phyloP scores from a whole-genome alignment of 768 basidiomycete genomes.

The Pisolithus orientalis region DNA sequence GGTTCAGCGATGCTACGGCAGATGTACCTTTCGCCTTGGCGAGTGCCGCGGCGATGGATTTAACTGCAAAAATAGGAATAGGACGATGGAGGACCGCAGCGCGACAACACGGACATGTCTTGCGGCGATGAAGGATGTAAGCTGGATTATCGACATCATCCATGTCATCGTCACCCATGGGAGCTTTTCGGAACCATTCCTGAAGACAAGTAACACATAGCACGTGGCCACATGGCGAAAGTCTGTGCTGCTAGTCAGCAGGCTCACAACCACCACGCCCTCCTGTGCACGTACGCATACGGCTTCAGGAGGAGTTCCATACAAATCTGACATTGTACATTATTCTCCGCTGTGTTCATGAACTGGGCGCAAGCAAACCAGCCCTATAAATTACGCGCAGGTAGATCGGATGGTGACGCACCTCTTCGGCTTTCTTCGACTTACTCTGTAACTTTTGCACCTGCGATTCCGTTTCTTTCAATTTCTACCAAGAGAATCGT shows the following conservation, averaged over 20 bases:
- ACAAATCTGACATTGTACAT: slow-evolving; percentile 71
- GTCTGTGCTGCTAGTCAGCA: slow-evolving; percentile 29
- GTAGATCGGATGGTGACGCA: slow-evolving; percentile 19
- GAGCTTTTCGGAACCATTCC: slow-evolving; percentile 73
- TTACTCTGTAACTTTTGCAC: slow-evolving; percentile 41
- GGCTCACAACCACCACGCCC: neutral
- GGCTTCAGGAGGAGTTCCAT: slow-evolving; percentile 64
- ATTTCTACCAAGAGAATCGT: slow-evolving; percentile 25
- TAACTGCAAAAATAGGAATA: slow-evolving; percentile 63
- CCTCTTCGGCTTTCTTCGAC: slow-evolving; percentile 52
- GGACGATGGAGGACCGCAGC: slow-evolving; percentile 51
- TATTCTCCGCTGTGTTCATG: slow-evolving; percentile 48
- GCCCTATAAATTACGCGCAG: neutral
- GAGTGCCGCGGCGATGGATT: slow-evolving; percentile 47
- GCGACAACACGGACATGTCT: slow-evolving; percentile 72
- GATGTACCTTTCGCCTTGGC: slow-evolving; percentile 34
- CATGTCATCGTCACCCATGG: slow-evolving; percentile 42
- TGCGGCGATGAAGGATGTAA: slow-evolving; percentile 51
- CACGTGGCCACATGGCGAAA: slow-evolving; percentile 75
- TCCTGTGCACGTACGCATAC: slow-evolving; percentile 46
- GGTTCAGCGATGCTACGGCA: slow-evolving; percentile 11
- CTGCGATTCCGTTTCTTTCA: slow-evolving; percentile 41
- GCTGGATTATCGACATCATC: slow-evolving; percentile 32
- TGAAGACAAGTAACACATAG: slow-evolving; percentile 67
- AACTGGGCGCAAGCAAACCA: slow-evolving; percentile 30